Conservation (phyloP, 2,329 filamentous ascomycete genomes). For the Podosphaera leucotricha region DNA sequence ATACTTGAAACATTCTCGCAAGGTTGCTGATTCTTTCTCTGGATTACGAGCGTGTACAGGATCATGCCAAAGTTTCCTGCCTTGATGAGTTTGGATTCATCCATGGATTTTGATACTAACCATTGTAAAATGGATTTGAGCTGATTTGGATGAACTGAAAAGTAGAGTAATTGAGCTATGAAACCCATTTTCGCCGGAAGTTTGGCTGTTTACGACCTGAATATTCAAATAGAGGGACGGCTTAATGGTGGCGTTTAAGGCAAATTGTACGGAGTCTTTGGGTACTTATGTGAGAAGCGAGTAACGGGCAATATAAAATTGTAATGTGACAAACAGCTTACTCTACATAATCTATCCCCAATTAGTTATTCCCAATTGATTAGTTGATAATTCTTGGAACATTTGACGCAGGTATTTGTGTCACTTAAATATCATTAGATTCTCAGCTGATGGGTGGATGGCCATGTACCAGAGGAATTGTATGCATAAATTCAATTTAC, state of each 20-base stretch:
- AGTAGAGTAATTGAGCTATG: constrained; percentile 37
- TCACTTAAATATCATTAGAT: too few species aligned
- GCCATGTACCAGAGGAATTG: too few species aligned
- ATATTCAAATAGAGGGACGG: background rate
- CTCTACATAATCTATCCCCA: too few species aligned
- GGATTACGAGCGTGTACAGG: constrained; percentile 68
- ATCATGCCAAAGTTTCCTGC: constrained; percentile 90
- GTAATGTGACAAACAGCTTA: background rate
- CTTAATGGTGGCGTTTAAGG: background rate
- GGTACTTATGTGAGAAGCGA: background rate
- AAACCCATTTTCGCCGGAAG: constrained; percentile 25
- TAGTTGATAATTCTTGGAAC: too few species aligned
- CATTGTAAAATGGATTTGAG: constrained; percentile 74
- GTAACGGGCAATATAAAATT: background rate
- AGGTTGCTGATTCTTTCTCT: constrained; percentile 46
- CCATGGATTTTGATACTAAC: constrained; percentile 21
- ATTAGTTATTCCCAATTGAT: too few species aligned
- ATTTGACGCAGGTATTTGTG: too few species aligned
- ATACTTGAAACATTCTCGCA: constrained; percentile 67
- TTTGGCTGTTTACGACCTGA: background rate
- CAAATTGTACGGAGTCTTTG: background rate
- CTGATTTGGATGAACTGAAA: constrained; percentile 50
- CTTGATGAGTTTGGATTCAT: background rate
- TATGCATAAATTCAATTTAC: too few species aligned
- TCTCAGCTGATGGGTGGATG: too few species aligned